Evolutionary conservation across 257 asterid species (phyloP).

Genomic region (Capsicum rhomboideum): DNA sequence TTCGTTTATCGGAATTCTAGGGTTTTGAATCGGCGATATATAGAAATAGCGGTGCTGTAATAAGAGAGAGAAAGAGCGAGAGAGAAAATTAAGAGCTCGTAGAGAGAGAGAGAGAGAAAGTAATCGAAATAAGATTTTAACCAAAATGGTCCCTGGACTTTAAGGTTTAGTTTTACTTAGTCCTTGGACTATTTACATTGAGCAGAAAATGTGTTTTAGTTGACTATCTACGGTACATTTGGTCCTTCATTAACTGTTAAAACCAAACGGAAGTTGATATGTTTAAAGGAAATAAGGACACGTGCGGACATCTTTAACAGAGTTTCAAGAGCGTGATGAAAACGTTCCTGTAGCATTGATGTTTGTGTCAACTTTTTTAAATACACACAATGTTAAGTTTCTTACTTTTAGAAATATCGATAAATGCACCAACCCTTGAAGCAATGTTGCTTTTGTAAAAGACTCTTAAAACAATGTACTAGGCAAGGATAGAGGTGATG

Average conservation of each 20-base stretch:
- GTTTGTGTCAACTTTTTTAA: too few relatives aligned
- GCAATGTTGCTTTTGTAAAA: background rate
- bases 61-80: conserved; percentile 5
- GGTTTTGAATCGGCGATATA: conserved; percentile 46
- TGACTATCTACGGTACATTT: background rate
- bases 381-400: too few relatives aligned
- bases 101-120: conserved; percentile 21
- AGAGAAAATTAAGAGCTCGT: background rate
- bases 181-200: background rate
- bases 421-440: background rate
- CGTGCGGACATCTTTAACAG: background rate
- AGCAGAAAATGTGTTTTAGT: background rate
- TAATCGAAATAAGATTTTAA: conserved; percentile 8
- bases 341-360: too few relatives aligned
- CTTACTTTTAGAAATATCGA: background rate
- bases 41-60: conserved; percentile 13
- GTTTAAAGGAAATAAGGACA: background rate
- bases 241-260: background rate
- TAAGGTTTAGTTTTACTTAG: background rate
- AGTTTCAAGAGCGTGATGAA: too few relatives aligned
- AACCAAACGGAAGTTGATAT: background rate
- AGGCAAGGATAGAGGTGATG: background rate
- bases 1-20: conserved; percentile 24
- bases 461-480: background rate
- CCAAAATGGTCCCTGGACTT: background rate